A percentile compares a stretch with the other conserved stretches of the same genome.
These are phyloP conservation scores for Trichocladium uniseriatum DNA, from an alignment of 495 filamentous ascomycete genomes.

Conservation along the genomic window DNA sequence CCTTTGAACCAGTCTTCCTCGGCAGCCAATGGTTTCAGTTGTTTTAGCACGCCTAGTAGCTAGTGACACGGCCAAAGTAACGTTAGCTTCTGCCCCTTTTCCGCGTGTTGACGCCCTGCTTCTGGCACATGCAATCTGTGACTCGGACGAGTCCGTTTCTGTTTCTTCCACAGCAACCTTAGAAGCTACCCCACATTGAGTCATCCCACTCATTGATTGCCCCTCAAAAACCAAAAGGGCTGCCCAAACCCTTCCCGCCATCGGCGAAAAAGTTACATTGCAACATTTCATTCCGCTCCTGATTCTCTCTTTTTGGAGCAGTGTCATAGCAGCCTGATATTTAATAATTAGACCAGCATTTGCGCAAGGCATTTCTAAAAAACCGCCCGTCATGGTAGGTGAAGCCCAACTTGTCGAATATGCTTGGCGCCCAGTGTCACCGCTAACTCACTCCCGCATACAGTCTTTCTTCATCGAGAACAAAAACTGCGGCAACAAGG, in stretches of 20 bases:
- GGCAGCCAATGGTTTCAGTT: background rate
- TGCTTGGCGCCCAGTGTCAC: background rate
- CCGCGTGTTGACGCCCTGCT: background rate
- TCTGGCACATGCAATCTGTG: background rate
- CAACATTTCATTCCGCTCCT: background rate
- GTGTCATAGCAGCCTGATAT: background rate
- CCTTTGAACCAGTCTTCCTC: background rate
- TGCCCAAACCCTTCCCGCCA: slow-evolving; percentile 13
- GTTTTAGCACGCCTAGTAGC: background rate
- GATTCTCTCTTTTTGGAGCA: background rate
- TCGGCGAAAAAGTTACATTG: slow-evolving; percentile 3
- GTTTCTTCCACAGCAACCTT: background rate
- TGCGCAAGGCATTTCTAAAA: background rate
- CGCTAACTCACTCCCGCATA: background rate
- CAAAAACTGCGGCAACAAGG: slow-evolving; percentile 74
- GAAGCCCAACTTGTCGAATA: background rate
- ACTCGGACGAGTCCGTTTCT: background rate
- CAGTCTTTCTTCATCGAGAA: slow-evolving; percentile 71
- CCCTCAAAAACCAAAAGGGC: slow-evolving; percentile 8
- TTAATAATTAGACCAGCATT: background rate
- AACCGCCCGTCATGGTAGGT: slow-evolving; percentile 20
- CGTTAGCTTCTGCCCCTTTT: background rate
- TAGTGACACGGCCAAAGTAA: background rate
- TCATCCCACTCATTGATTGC: slow-evolving; percentile 14
- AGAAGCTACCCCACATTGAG: slow-evolving; percentile 16